Evolutionary conservation across 2,329 filamentous ascomycete species (phyloP), one percentile per base, ranked within the genome.

Genomic region (Aspergillus puulaauensis): DNA sequence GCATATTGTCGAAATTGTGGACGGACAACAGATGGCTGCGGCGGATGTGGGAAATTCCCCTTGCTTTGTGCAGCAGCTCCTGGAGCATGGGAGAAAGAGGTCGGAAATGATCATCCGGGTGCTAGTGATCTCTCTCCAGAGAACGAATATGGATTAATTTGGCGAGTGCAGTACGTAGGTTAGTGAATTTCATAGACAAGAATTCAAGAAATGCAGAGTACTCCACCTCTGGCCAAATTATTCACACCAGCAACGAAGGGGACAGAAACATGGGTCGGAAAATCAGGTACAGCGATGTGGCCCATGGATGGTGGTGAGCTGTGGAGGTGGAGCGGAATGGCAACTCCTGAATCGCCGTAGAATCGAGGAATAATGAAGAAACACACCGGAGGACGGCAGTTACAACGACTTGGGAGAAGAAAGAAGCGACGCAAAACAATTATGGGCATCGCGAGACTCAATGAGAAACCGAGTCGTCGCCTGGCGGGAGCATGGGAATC

Each of bases 41-140:
- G 56, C 55, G 53, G 43, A 56, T 60, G 56, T 59, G 46, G 49
- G 44, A 55, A 58, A 50, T 62, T 59, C 62, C 63, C 64, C 65
- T 66, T 67, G 64, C 65, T 57, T 63, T 60, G 23, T 64, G 59
- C 60, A 64, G 49, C 54, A 44, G 40, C 47, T 52, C 54, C 47
- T 52, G 43, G 31, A 31, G 46, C 35, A 31, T 33, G 35, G 41
- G 39, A 44, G 54, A 19, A 54, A 57, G 21, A 33, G 33, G 11
- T 45, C 54, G 58, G 56, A 47, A 64, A 57, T 53, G 60, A 64
- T 62, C 61, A 53, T 60, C 63, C 61, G 58, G 31, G 27, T 57
- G 37, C 8, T 17, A 7, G 33, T 33, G 21, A n/a, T 21, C 6
- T 17, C 44, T 21, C 40, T 6, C 17, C 3, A 17, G 14, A 40